A percentile compares a stretch with the other conserved stretches of the same genome.
phyloP scores from a whole-genome alignment of 1,139 yeast genomes.

The Geotrichum bryndzae region DNA sequence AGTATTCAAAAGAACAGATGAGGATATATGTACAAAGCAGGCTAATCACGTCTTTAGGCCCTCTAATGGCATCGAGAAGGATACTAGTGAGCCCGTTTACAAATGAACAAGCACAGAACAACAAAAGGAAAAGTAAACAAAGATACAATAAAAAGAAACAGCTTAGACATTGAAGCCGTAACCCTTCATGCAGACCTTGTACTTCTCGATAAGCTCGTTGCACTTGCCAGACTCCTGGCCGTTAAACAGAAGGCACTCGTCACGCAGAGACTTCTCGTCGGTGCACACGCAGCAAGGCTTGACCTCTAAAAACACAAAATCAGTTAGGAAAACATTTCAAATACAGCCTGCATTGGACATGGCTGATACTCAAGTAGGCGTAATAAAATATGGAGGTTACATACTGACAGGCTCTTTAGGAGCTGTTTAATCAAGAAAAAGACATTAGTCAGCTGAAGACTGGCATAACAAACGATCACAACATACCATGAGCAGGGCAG shows the following conservation, averaged over 20 bases:
- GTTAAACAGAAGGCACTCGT: constrained; percentile 74
- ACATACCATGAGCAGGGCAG: neutral
- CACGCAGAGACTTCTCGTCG: constrained; percentile 76
- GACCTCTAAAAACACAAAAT: constrained; percentile 41
- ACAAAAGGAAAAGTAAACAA: neutral
- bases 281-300: constrained; percentile 97
- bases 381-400: neutral
- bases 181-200: constrained; percentile 87
- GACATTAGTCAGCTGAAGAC: neutral
- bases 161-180: constrained; percentile 60
- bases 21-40: neutral
- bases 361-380: neutral
- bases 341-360: neutral
- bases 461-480: neutral
- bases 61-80: neutral
- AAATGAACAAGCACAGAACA: neutral
- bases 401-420: neutral
- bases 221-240: constrained; percentile 87
- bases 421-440: neutral
- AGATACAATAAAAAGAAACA: neutral
- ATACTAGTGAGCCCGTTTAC: neutral
- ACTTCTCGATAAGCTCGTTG: constrained; percentile 58
- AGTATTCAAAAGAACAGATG: neutral
- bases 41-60: neutral
- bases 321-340: neutral